Evolutionary conservation across 768 basidiomycete genomes (phyloP).

Genomic region (Mycena kentingensis): DNA sequence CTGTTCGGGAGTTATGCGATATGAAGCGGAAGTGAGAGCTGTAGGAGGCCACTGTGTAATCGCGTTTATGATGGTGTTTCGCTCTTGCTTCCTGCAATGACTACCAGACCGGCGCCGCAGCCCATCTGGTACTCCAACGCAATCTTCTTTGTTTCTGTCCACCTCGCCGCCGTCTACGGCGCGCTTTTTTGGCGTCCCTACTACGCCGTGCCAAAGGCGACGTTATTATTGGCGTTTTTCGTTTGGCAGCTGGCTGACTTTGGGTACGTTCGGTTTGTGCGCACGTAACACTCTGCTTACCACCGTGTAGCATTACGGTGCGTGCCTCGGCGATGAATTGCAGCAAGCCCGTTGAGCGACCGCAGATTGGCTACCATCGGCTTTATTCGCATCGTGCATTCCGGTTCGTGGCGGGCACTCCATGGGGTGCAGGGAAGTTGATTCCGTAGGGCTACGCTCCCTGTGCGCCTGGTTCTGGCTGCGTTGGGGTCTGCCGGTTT

Average conservation of each 20-base stretch:
- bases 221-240: conserved; percentile 53
- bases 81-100: conserved; percentile 5
- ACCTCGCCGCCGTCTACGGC: conserved; percentile 59
- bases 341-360: not conserved
- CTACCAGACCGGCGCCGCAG: conserved; percentile 33
- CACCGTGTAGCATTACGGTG: conserved; percentile 52
- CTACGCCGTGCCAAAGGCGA: conserved; percentile 42
- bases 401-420: no score
- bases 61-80: not conserved
- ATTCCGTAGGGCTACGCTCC: conserved; percentile 52
- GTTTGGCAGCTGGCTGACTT: conserved; percentile 74
- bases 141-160: conserved; percentile 57
- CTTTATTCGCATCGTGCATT: conserved; percentile 79
- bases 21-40: no score
- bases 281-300: conserved; percentile 3
- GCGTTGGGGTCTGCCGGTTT: conserved; percentile 71
- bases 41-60: no score
- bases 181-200: conserved; percentile 49
- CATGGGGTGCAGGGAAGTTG: no score
- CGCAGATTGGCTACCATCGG: conserved; percentile 69
- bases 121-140: conserved; percentile 63
- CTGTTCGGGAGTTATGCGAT: conserved; percentile 54
- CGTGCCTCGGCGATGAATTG: not conserved
- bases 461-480: conserved; percentile 60
- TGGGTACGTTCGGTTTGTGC: conserved; percentile 46